These are phyloP conservation scores for Corymbia citriodora DNA, from an alignment of 441 rosid genomes.

Conservation along the genomic window DNA sequence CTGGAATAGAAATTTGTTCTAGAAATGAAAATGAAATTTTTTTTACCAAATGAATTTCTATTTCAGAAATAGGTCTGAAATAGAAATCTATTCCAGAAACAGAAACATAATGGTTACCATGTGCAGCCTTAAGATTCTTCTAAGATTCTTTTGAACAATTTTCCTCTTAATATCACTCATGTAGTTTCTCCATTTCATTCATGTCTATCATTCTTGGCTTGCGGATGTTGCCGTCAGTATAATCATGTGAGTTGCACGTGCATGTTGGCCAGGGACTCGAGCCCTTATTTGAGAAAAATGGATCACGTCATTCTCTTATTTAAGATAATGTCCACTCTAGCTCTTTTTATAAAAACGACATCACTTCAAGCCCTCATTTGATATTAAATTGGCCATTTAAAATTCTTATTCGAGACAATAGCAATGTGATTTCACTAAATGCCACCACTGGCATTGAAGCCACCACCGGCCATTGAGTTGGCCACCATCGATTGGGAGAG, in stretches of 20 bases:
- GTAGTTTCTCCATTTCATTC: not conserved
- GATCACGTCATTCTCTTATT: not conserved
- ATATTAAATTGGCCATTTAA: too few species aligned
- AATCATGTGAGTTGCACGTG: not conserved
- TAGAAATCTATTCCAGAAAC: too few species aligned
- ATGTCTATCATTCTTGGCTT: not conserved
- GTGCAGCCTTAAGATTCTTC: not conserved
- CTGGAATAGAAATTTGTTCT: too few species aligned
- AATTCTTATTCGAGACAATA: not conserved
- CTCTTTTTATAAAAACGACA: not conserved
- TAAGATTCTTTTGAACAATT: too few species aligned
- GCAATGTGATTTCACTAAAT: not conserved
- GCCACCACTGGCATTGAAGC: not conserved
- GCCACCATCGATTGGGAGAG: not conserved
- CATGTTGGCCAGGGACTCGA: not conserved
- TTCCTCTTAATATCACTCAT: not conserved
- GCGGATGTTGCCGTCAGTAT: too few species aligned
- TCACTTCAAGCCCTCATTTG: not conserved
- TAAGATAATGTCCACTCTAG: not conserved
- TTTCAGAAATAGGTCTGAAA: too few species aligned
- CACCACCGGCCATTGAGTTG: not conserved
- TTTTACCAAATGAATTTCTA: too few species aligned
- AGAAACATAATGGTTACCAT: too few species aligned
- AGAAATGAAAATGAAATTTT: too few species aligned
- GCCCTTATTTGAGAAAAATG: not conserved